Conservation (phyloP, 1,139 yeast species). For the Taphrina wiesneri region DNA sequence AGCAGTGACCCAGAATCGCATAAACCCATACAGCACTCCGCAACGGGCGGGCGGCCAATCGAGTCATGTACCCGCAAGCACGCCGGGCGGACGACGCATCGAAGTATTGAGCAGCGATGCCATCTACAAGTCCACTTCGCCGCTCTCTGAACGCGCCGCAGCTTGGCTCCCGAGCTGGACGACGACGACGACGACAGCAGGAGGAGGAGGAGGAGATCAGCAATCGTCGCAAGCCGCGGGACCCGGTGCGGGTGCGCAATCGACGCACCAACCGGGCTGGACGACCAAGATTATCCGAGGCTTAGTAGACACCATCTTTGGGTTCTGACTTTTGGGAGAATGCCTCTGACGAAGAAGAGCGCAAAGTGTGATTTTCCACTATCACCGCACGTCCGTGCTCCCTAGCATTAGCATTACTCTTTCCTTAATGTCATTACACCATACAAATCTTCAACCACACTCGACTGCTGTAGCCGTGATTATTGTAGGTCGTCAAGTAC, state of each 20-base stretch:
- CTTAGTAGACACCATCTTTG: conserved; percentile 77
- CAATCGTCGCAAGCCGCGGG: background rate
- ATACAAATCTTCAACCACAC: background rate
- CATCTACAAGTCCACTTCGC: conserved; percentile 31
- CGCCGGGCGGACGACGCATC: conserved; percentile 26
- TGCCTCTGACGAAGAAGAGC: no score
- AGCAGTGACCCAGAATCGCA: background rate
- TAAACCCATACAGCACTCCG: background rate
- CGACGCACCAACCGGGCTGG: conserved; percentile 40
- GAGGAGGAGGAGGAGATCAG: no score
- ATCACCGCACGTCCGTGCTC: no score
- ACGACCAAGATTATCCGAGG: conserved; percentile 57
- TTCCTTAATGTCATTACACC: background rate
- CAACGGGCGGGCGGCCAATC: background rate
- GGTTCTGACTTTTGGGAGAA: no score
- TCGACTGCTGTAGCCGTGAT: background rate
- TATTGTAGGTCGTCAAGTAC: background rate
- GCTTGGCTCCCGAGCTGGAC: conserved; percentile 30
- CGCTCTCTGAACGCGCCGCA: conserved; percentile 18
- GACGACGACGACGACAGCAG: background rate
- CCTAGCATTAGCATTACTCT: background rate
- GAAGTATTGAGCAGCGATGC: conserved; percentile 22
- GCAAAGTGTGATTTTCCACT: no score
- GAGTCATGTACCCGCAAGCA: background rate
- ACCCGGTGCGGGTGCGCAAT: background rate